A percentile compares a stretch with the other conserved stretches of the same genome.
phyloP scores from a whole-genome alignment of 1,284 basidiomycete genomes.

The Cutaneotrichosporon sp. region DNA sequence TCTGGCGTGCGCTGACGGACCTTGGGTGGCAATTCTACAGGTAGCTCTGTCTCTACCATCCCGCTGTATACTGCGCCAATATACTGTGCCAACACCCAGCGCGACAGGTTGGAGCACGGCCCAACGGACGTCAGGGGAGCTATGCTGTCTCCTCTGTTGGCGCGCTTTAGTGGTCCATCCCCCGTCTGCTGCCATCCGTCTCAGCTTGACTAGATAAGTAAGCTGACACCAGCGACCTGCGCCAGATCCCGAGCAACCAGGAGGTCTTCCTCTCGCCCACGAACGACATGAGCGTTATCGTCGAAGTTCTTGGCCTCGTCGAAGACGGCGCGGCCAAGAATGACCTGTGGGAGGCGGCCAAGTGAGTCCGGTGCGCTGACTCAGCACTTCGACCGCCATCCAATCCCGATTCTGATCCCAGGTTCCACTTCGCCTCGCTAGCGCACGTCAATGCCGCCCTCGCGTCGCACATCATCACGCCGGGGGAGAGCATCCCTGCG shows the following conservation, averaged over 20 bases:
- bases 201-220: neutral
- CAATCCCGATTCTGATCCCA: slow-evolving; percentile 37
- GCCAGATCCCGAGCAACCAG: slow-evolving; percentile 95
- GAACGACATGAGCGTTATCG: slow-evolving; percentile 71
- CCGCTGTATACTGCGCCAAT: neutral
- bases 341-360: slow-evolving; percentile 62
- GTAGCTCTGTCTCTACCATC: neutral
- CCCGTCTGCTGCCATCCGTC: too few species aligned
- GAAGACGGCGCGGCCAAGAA: slow-evolving; percentile 54
- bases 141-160: too few species aligned
- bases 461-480: slow-evolving; percentile 55
- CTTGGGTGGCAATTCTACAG: neutral
- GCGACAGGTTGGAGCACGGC: too few species aligned
- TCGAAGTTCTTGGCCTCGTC: slow-evolving; percentile 82
- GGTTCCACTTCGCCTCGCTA: slow-evolving; percentile 87
- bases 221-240: slow-evolving; percentile 63
- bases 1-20: slow-evolving; percentile 17
- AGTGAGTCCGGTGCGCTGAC: slow-evolving; percentile 55
- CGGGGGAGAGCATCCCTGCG: slow-evolving; percentile 29
- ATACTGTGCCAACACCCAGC: too few species aligned
- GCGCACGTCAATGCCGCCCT: slow-evolving; percentile 87
- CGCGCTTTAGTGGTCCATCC: too few species aligned
- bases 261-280: slow-evolving; percentile 82
- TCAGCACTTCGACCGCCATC: neutral
- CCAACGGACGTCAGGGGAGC: too few species aligned